phyloP scores from a whole-genome alignment of 179 eudicot species.

The Camellia oleifera region DNA sequence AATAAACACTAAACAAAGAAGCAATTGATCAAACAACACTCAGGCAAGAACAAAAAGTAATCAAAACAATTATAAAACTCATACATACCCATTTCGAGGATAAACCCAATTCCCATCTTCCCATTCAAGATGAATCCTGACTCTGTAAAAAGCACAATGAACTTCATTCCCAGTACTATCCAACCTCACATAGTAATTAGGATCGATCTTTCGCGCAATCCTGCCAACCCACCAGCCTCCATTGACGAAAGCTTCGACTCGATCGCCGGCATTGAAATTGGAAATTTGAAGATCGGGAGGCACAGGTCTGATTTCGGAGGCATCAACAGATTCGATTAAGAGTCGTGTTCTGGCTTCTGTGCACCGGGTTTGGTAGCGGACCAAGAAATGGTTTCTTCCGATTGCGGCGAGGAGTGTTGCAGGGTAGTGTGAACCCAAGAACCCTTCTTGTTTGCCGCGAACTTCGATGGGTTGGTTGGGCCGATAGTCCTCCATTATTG shows the following conservation, averaged over 20 bases:
- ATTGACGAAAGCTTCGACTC: constrained; percentile 1
- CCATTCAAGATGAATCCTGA: constrained; percentile 18
- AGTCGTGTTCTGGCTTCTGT: constrained; percentile 9
- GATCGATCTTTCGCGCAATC: constrained; percentile 10
- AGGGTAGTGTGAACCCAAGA: constrained; percentile 1
- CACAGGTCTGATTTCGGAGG: constrained; percentile 5
- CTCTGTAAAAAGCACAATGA: constrained; percentile 14
- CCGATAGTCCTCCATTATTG: neutral
- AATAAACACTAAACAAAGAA: too few relatives aligned
- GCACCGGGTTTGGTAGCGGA: constrained; percentile 13
- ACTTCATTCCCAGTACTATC: constrained; percentile 13
- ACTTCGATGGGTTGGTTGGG: constrained; percentile 15
- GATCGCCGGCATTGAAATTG: neutral
- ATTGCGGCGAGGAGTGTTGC: constrained; percentile 24
- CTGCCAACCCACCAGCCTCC: constrained; percentile 22
- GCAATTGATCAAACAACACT: too few relatives aligned
- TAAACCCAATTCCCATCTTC: constrained; percentile 14
- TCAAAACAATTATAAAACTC: neutral
- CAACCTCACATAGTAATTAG: constrained; percentile 15
- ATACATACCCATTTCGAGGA: constrained; percentile 2
- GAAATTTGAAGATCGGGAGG: constrained; percentile 4
- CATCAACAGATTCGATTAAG: neutral
- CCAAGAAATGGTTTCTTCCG: constrained; percentile 18
- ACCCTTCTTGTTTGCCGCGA: neutral
- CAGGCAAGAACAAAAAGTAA: neutral